Base-by-base conservation (phyloP, 73 alveolate species). In the Symbiodinium pilosum region DNA sequence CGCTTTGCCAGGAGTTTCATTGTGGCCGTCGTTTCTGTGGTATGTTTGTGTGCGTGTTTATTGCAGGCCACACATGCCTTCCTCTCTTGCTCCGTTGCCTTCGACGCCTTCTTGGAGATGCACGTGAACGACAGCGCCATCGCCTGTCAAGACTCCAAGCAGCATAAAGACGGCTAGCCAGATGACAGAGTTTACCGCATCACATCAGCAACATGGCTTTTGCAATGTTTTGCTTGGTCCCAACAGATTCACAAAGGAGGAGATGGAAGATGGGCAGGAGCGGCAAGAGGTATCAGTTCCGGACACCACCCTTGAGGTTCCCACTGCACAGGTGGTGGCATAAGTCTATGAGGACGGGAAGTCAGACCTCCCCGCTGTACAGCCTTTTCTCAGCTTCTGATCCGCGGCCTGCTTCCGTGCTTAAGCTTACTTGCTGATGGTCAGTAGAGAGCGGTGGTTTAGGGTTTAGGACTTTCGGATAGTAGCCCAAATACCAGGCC, bases 81-180 rank as follows among this genome's bases (percentile, higher is more conserved):
- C 85, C 43, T 73, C 85, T 73, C 85, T 12, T 73, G 85, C 44
- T 73, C 85, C 85, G 16, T 73, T 36, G 85, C 85, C 43, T 73
- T 73, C 30, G 81, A 73, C 34, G 41, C 44, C 44, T 73, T 73
- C 85, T 26, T 73, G 20, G 85, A 73, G 85, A 73, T 34, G 41
- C 44, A n/a, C 14, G 85, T 34, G 85, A 73, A 36, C 44, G 43
- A n/a, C 44, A n/a, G n/a, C 24, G 34, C 7, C 41, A 39, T 69
- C 84, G 21, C 41, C 16, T 18, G 16, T 24, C 36, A n/a, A 18
- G 84, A 69, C 41, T 12, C 36, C 12, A 69, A 4, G 21, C 5
- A 24, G 12, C 16, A 39, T 69, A 26, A 20, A 4, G 9, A 30
- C 41, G 84, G 24, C n/a, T 73, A 28, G 41, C 44, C 85, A 14